phyloP scores from a whole-genome alignment of 1,284 basidiomycete genomes.

The Boletellus dicymbophilus region DNA sequence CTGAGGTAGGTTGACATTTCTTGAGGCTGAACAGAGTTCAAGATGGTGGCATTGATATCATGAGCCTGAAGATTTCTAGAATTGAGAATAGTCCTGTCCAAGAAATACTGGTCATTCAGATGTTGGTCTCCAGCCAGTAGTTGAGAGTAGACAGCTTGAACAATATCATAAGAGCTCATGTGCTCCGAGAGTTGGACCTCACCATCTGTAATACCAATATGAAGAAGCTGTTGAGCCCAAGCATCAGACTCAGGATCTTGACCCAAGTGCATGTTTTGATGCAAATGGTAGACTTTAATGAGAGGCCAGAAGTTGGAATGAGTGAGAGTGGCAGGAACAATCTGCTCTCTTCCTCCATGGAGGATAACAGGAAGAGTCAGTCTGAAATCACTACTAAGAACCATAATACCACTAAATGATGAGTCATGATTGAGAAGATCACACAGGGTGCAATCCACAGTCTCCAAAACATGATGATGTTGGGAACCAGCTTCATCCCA shows the following conservation, averaged over 20 bases:
- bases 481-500: slow-evolving; percentile 40
- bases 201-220: slow-evolving; percentile 36
- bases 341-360: slow-evolving; percentile 34
- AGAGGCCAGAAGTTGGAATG: slow-evolving; percentile 38
- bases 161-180: slow-evolving; percentile 22
- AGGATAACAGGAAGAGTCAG: slow-evolving; percentile 33
- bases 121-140: background rate
- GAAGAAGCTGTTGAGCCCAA: slow-evolving; percentile 42
- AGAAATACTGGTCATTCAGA: slow-evolving; percentile 5
- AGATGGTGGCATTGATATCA: slow-evolving; percentile 14
- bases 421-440: slow-evolving; percentile 28
- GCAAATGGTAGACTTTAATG: slow-evolving; percentile 31
- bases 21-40: background rate
- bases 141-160: slow-evolving; percentile 1
- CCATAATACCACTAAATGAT: slow-evolving; percentile 41
- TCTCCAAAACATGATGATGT: slow-evolving; percentile 33
- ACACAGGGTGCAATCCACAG: slow-evolving; percentile 32
- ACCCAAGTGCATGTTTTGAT: slow-evolving; percentile 40
- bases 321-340: slow-evolving; percentile 37
- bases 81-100: slow-evolving; percentile 10
- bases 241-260: slow-evolving; percentile 15
- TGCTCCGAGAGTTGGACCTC: slow-evolving; percentile 27
- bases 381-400: slow-evolving; percentile 44
- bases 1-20: background rate
- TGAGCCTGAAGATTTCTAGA: slow-evolving; percentile 6